Base-by-base conservation (phyloP, 768 basidiomycete genomes). In the Mycena chlorophos region DNA sequence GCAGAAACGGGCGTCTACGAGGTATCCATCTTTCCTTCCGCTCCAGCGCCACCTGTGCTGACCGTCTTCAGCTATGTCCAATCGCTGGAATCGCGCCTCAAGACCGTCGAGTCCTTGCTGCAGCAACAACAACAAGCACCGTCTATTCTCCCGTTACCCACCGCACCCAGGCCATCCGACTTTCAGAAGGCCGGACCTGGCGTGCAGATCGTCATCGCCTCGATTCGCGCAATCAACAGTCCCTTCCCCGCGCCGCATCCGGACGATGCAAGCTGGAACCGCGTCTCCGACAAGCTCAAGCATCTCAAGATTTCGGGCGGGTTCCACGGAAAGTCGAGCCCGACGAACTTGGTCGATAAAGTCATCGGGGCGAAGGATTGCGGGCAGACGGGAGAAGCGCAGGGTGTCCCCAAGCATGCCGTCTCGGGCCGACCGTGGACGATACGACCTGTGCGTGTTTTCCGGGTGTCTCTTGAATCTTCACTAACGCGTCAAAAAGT, bases 51-150 rank as follows among this genome's bases (percentile, higher is more conserved):
- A 34, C 31, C 10, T 8, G 8, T 8, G 14, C 40, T 46, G 13
- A 46, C 45, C 13, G 27, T 19, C 23, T 23, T n/a, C 6, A 46
- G 45, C 45, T 46, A 46, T 19, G 45, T 46, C 4, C 22, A 46
- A n/a, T 46, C 45, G n/a, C 12, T 46, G 10, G 45, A 46, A 46
- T 46, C 45, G 26, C 45, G 45, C 5, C 45, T 46, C 26, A 46
- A 28, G 26, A 46, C 45, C 4, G 45, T 46, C 45, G 45, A 46
- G 26, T 23, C 45, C 25, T 19, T 46, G 23, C n/a, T 46, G 20
- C 20, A 43, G 8, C 40, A 46, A 20, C 45, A 46, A 6, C 45
- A 25, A 27, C 20, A n/a, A n/a, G n/a, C n/a, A n/a, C n/a, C n/a
- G n/a, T 25, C 26, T 5, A 10, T 25, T 13, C 45, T 26, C 45